phyloP scores from a whole-genome alignment of 2,329 filamentous ascomycete species.

The Trichoderma sp. region DNA sequence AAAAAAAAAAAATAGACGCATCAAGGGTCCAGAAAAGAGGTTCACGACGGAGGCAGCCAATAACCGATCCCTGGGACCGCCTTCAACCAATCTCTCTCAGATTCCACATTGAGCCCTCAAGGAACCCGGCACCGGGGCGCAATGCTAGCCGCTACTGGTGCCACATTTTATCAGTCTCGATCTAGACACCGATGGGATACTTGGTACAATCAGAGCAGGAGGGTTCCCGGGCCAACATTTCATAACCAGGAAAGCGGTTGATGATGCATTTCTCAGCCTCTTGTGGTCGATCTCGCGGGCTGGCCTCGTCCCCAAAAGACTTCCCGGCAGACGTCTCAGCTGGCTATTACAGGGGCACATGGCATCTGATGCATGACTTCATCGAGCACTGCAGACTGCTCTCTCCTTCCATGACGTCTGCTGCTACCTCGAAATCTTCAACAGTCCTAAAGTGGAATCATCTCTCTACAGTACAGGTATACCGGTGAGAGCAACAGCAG shows the following conservation, averaged over 20 bases:
- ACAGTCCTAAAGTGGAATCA: not conserved
- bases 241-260: not conserved
- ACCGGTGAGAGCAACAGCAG: not conserved
- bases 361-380: not conserved
- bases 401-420: not conserved
- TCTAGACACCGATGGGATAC: not conserved
- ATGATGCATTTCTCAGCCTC: not conserved
- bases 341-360: not conserved
- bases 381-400: not conserved
- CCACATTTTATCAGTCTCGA: not conserved
- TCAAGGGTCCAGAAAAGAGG: not conserved
- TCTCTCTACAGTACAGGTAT: not conserved
- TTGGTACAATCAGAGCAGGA: not conserved
- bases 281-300: not conserved
- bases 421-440: not conserved
- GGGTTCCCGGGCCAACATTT: not conserved
- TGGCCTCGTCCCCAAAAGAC: not conserved
- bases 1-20: not conserved
- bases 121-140: not conserved
- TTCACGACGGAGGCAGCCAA: constrained; percentile 13
- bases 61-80: not conserved
- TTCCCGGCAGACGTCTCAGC: not conserved
- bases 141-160: not conserved
- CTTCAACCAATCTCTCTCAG: not conserved
- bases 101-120: not conserved